Base-by-base conservation (phyloP, 345 rosid species). In the Pistacia atlantica region DNA sequence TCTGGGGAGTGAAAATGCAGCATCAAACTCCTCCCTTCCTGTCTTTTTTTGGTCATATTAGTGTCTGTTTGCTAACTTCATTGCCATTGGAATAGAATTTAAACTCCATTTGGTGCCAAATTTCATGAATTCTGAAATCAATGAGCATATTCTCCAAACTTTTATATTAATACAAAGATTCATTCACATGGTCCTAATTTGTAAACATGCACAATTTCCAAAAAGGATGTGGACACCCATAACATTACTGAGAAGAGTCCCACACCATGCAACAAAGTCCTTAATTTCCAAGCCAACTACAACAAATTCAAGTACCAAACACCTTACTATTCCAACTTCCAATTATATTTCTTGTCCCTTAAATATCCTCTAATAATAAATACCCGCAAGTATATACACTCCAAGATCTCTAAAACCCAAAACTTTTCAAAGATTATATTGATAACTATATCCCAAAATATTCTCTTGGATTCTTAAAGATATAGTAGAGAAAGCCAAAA, bases 391-490 rank as follows among this genome's bases (percentile, higher is more conserved):
- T 14, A 51, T 8, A 63, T 35, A 72, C 22, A 25, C 65, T 33
- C 68, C 66, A 56, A 65, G 51, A 33, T 51, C 67, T 62, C 74
- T 68, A 49, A 70, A n/a, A 42, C 79, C 74, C 74, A 17, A 38
- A 63, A 12, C 75, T 65, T 76, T 55, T 64, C 42, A 75, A 72
- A 72, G 66, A 76, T 69, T 16, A 33, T 52, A 65, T 65, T 71
- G 35, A 73, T 49, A 78, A 45, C 73, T 78, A 72, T 75, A 69
- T 77, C 77, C 73, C 73, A 69, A 72, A 60, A 82, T 83, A 84
- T 79, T 80, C 83, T 85, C 80, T 80, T 59, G 81, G 89, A 83
- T 83, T 84, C 84, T 79, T 66, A 58, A 74, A 83, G 86, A 89
- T 84, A 69, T 52, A 60, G 49, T 74, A 79, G 77, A 76, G 71